phyloP scores from a whole-genome alignment of 768 basidiomycete species.

The Agaricus blazei region DNA sequence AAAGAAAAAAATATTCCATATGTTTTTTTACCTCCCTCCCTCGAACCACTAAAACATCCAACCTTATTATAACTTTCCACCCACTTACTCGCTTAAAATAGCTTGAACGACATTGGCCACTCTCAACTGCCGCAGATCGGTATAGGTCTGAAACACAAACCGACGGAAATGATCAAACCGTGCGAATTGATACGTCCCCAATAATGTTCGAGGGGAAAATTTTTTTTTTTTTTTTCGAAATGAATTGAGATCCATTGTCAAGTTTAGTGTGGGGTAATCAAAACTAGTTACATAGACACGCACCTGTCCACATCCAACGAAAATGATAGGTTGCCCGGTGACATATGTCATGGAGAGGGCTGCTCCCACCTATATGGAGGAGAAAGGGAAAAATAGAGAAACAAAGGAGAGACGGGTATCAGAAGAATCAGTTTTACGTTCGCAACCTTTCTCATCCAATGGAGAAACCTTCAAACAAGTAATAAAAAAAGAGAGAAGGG shows the following conservation, averaged over 20 bases:
- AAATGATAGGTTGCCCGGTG: constrained; percentile 96
- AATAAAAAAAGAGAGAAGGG: not conserved
- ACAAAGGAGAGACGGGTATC: not conserved
- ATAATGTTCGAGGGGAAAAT: not conserved
- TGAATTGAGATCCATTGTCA: too few relatives aligned
- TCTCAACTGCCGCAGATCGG: constrained; percentile 85
- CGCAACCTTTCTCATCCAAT: too few relatives aligned
- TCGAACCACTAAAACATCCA: not conserved
- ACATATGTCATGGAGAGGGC: constrained; percentile 99
- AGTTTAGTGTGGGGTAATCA: not conserved
- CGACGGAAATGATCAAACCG: too few relatives aligned
- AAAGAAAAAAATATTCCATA: not conserved
- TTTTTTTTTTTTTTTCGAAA: too few relatives aligned
- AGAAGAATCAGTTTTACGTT: not conserved
- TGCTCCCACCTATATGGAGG: constrained; percentile 74
- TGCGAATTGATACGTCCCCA: not conserved
- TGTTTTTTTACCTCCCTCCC: too few relatives aligned
- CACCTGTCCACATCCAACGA: constrained; percentile 97
- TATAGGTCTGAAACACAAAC: constrained; percentile 71
- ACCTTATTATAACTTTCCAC: not conserved
- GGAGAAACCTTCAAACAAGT: not conserved
- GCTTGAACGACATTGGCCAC: constrained; percentile 94
- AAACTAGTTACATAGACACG: constrained; percentile 17
- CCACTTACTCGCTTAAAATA: constrained; percentile 67
- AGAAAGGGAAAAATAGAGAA: too few relatives aligned